Percentiles rank a stretch among this genome's conserved stretches.
Evolutionary conservation across 345 rosid genomes (phyloP).

Genomic region (Kandelia obovata): DNA sequence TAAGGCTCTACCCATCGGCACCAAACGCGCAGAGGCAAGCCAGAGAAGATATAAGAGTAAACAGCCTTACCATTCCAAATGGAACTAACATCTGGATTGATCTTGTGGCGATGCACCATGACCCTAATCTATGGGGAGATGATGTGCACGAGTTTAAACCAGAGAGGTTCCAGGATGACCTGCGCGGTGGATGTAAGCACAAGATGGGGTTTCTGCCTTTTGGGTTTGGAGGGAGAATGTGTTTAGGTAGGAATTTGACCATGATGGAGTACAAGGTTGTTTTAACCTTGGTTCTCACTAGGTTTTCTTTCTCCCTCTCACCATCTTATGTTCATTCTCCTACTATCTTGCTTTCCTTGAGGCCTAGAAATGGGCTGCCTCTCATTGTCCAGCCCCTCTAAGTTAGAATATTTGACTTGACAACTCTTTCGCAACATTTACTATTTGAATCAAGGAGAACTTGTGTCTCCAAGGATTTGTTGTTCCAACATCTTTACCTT

Average conservation of each 20-base stretch:
- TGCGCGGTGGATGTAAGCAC: constrained; percentile 73
- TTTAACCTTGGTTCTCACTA: constrained; percentile 54
- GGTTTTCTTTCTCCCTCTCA: constrained; percentile 63
- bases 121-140: constrained; percentile 67
- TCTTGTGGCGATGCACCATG: constrained; percentile 91
- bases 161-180: constrained; percentile 58
- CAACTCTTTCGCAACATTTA: too few species aligned
- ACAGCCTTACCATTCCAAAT: constrained; percentile 43
- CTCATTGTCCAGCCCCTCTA: constrained; percentile 49
- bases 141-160: constrained; percentile 74
- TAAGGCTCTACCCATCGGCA: constrained; percentile 72
- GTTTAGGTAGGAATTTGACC: constrained; percentile 69
- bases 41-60: constrained; percentile 50
- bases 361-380: constrained; percentile 73
- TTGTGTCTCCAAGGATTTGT: too few species aligned
- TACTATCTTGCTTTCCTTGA: constrained; percentile 57
- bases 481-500: too few species aligned
- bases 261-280: constrained; percentile 77
- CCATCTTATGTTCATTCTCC: constrained; percentile 70
- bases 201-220: constrained; percentile 94
- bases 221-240: constrained; percentile 97
- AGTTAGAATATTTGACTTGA: too few species aligned
- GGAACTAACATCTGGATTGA: constrained; percentile 93
- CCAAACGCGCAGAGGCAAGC: constrained; percentile 87
- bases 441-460: too few species aligned